Percentiles rank a stretch among this genome's conserved stretches.
Conservation (phyloP, 1,139 yeast species). For the Scheffersomyces insectosa region DNA sequence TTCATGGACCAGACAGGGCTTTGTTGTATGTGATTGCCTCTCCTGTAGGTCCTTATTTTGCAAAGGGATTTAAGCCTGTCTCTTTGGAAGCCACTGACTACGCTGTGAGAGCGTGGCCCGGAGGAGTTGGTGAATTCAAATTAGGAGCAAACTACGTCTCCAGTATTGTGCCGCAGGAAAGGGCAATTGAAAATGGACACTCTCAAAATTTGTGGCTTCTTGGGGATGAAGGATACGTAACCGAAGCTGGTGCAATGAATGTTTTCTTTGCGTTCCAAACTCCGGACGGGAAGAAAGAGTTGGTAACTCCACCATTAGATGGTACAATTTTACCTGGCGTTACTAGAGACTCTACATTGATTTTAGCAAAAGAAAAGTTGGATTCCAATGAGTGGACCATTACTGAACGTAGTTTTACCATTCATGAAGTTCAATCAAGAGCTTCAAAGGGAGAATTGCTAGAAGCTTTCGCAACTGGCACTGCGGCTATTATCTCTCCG, state of each 20-base stretch:
- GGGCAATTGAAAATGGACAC: slow-evolving; percentile 87
- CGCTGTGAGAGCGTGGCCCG: slow-evolving; percentile 99
- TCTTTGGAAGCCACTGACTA: slow-evolving; percentile 90
- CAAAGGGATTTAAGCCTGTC: slow-evolving; percentile 93
- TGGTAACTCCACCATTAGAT: slow-evolving; percentile 94
- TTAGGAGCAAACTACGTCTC: slow-evolving; percentile 98
- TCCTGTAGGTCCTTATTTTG: slow-evolving; percentile 93
- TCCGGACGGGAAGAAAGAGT: slow-evolving; percentile 79
- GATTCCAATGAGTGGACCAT: slow-evolving; percentile 64
- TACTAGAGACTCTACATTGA: slow-evolving; percentile 85
- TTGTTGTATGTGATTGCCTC: slow-evolving; percentile 82
- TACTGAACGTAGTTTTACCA: slow-evolving; percentile 36
- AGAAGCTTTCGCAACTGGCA: slow-evolving; percentile 46
- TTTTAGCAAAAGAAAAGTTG: slow-evolving; percentile 72
- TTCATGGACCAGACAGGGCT: slow-evolving; percentile 77
- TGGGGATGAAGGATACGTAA: slow-evolving; percentile 84
- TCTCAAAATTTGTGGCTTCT: slow-evolving; percentile 96
- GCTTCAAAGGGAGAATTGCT: slow-evolving; percentile 36
- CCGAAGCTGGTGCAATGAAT: slow-evolving; percentile 99
- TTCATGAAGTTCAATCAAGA: slow-evolving; percentile 34
- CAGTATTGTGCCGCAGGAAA: slow-evolving; percentile 82
- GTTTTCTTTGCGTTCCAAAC: slow-evolving; percentile 81
- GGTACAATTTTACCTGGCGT: slow-evolving; percentile 98
- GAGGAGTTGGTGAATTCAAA: slow-evolving; percentile 94
- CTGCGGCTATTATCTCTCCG: slow-evolving; percentile 44